A percentile compares a stretch with the other conserved stretches of the same genome.
These are phyloP conservation scores for Penicillium sp. DNA, from an alignment of 2,329 filamentous ascomycete species.

Conservation along the genomic window DNA sequence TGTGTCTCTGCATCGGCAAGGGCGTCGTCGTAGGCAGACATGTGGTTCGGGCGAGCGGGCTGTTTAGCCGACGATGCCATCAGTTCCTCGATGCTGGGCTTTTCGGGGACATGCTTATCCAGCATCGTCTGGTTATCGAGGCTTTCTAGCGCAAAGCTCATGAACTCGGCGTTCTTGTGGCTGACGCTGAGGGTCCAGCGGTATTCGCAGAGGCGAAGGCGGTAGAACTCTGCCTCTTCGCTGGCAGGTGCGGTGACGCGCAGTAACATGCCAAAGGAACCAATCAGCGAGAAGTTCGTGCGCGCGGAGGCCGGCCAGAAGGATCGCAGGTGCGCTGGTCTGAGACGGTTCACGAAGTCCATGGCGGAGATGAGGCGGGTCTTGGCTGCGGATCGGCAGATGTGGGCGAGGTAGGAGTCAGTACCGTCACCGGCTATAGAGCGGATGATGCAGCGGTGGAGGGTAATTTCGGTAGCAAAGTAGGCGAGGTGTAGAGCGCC, in stretches of 20 bases:
- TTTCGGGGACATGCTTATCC: constrained; percentile 68
- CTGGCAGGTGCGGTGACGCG: constrained; percentile 84
- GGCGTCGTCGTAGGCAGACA: constrained; percentile 25
- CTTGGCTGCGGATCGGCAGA: constrained; percentile 90
- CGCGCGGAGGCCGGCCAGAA: constrained; percentile 67
- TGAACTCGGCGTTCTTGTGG: constrained; percentile 62
- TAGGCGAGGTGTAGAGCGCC: constrained; percentile 88
- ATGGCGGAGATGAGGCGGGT: constrained; percentile 92
- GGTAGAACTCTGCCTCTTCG: constrained; percentile 92
- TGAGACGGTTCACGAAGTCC: constrained; percentile 94
- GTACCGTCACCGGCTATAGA: constrained; percentile 61
- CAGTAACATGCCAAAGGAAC: constrained; percentile 85
- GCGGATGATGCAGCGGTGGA: constrained; percentile 86
- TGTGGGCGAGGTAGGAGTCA: constrained; percentile 82
- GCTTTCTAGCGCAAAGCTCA: constrained; percentile 70
- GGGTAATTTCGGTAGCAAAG: constrained; percentile 89
- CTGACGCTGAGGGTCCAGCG: constrained; percentile 90
- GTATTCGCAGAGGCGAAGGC: constrained; percentile 80
- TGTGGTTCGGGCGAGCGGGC: constrained; percentile 16
- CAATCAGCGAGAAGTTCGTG: constrained; percentile 86
- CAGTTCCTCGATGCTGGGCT: constrained; percentile 58
- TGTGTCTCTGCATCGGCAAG: constrained; percentile 25
- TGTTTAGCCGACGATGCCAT: constrained; percentile 35
- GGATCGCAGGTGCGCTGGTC: constrained; percentile 77
- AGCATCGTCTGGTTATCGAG: constrained; percentile 69